A percentile compares a stretch with the other conserved stretches of the same genome.
Conservation (phyloP, 768 basidiomycete species). For the Terana coerulea region DNA sequence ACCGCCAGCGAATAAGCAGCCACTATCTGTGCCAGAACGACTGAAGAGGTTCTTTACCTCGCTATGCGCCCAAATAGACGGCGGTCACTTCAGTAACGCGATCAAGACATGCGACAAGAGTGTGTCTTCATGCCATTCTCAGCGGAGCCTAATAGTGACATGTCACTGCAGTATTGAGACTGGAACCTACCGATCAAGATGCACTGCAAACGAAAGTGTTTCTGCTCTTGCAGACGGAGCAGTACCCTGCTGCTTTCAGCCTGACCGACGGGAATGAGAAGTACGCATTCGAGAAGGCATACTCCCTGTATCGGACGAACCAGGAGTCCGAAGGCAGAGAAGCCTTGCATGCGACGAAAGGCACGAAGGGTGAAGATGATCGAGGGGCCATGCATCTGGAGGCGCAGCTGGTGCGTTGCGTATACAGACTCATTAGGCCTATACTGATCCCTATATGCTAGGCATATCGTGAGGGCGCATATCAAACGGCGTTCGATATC, state of each 20-base stretch:
- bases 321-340: conserved; percentile 62
- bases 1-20: conserved; percentile 28
- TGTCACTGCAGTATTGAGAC: conserved; percentile 55
- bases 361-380: conserved; percentile 31
- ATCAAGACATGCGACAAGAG: conserved; percentile 93
- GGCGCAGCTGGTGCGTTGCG: conserved; percentile 84
- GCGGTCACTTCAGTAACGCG: conserved; percentile 81
- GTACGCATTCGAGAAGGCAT: conserved; percentile 67
- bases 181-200: conserved; percentile 65
- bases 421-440: too few relatives aligned
- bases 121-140: conserved; percentile 35
- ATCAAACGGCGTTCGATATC: conserved; percentile 67
- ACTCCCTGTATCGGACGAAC: conserved; percentile 83
- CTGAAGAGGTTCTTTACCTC: conserved; percentile 69
- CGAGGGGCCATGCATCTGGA: conserved; percentile 76
- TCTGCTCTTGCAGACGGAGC: conserved; percentile 82
- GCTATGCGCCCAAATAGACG: conserved; percentile 84
- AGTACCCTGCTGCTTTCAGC: conserved; percentile 64
- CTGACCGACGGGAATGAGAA: conserved; percentile 40
- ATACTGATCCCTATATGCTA: too few relatives aligned
- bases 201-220: conserved; percentile 84
- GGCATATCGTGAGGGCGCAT: conserved; percentile 77
- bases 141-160: conserved; percentile 12
- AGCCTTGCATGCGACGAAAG: conserved; percentile 47
- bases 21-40: conserved; percentile 30